Evolutionary conservation across 2,329 filamentous ascomycete species (phyloP).

Genomic region (Didymella keratinophila): DNA sequence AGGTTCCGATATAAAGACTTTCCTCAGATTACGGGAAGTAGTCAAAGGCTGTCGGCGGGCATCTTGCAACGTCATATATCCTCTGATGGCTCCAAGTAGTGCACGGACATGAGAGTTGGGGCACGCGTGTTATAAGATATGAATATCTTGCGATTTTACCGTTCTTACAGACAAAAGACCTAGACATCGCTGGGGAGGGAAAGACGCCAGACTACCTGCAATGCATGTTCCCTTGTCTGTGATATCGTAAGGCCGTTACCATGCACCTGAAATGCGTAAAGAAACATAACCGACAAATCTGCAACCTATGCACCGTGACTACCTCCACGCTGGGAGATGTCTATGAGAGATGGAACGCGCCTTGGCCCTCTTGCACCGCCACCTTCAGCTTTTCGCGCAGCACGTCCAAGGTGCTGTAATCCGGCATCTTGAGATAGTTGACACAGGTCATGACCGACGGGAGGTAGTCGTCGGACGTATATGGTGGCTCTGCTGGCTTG

Average conservation of each 20-base stretch:
- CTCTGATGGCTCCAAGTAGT: too few species aligned
- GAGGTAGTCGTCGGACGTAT: constrained; percentile 95
- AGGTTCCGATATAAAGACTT: too few species aligned
- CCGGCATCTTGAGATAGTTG: constrained; percentile 97
- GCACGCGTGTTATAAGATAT: not conserved
- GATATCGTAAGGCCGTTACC: constrained; percentile 19
- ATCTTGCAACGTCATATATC: too few species aligned
- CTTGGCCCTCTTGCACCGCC: constrained; percentile 94
- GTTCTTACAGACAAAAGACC: not conserved
- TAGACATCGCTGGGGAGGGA: not conserved
- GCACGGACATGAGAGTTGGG: too few species aligned
- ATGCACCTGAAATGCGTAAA: constrained; percentile 21
- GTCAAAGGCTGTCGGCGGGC: too few species aligned
- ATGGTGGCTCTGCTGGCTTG: constrained; percentile 95
- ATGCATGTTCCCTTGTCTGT: constrained; percentile 13
- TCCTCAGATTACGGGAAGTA: too few species aligned
- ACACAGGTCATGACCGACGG: constrained; percentile 99
- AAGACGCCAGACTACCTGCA: constrained; percentile 13
- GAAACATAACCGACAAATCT: constrained; percentile 16
- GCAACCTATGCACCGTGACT: constrained; percentile 16
- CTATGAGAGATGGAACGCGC: constrained; percentile 94
- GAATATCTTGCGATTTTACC: constrained; percentile 4
- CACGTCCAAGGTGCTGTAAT: constrained; percentile 82
- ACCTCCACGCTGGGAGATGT: constrained; percentile 8
- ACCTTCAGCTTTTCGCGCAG: constrained; percentile 80